phyloP scores from a whole-genome alignment of 1,139 yeast genomes.

The Protomyces inundatus region DNA sequence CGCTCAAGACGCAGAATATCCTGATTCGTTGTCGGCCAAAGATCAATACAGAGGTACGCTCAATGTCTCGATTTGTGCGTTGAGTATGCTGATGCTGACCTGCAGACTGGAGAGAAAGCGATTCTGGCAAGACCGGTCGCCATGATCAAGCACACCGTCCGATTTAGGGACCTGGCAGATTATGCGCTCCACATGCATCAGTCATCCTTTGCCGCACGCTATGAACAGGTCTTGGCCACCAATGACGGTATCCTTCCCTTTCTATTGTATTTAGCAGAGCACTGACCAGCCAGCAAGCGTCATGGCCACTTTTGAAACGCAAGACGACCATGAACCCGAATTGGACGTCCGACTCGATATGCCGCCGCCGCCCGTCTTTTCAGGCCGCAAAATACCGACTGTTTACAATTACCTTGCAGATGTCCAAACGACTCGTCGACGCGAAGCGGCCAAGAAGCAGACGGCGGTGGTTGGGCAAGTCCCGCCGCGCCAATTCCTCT shows the following conservation, averaged over 20 bases:
- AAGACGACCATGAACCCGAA: constrained; percentile 39
- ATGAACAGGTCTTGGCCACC: constrained; percentile 43
- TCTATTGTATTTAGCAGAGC: neutral
- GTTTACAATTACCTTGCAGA: constrained; percentile 48
- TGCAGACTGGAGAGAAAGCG: neutral
- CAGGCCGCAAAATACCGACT: constrained; percentile 36
- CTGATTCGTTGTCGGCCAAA: constrained; percentile 35
- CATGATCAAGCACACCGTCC: constrained; percentile 62
- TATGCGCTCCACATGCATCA: constrained; percentile 67
- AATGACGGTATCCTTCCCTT: constrained; percentile 39
- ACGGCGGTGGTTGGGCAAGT: neutral
- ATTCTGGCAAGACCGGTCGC: constrained; percentile 42
- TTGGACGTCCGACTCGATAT: constrained; percentile 52
- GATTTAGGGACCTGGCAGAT: constrained; percentile 83
- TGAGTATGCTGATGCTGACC: neutral
- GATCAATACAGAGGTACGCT: neutral
- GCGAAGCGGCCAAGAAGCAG: constrained; percentile 1
- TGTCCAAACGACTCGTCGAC: constrained; percentile 44
- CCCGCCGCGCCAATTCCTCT: neutral
- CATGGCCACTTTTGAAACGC: neutral
- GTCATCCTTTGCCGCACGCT: constrained; percentile 47
- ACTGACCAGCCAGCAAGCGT: neutral
- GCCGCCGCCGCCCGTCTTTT: constrained; percentile 82
- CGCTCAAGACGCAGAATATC: constrained; percentile 34
- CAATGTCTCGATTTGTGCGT: neutral